These are phyloP conservation scores for Syzygium aqueum DNA, from an alignment of 345 rosid species.

Conservation along the genomic window DNA sequence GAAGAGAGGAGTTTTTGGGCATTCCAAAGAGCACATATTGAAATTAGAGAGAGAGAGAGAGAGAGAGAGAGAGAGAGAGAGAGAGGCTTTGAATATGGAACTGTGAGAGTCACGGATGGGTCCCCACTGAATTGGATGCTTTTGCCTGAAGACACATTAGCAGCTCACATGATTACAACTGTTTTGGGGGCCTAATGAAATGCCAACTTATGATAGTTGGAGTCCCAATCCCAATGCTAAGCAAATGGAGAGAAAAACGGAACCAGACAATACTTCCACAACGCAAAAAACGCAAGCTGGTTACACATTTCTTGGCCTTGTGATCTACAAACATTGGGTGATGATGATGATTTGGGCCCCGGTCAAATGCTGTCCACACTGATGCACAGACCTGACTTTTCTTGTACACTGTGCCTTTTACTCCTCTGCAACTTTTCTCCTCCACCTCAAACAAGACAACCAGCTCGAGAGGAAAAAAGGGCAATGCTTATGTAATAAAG, in stretches of 20 bases:
- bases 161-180: conserved; percentile 6
- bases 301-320: not conserved
- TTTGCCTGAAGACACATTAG: not conserved
- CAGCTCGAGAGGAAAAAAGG: not conserved
- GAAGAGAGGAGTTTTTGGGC: not conserved
- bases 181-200: not conserved
- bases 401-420: not conserved
- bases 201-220: not conserved
- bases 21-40: not conserved
- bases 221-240: conserved; percentile 10
- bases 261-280: not conserved
- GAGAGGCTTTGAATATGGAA: not conserved
- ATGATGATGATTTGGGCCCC: not conserved
- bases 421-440: not conserved
- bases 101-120: not conserved
- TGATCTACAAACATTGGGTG: not conserved
- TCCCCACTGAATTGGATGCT: conserved; percentile 8
- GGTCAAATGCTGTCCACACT: not conserved
- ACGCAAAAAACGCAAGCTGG: not conserved
- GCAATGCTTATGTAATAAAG: not conserved
- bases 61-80: not conserved
- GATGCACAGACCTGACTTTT: not conserved
- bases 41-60: not conserved
- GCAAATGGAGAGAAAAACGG: not conserved
- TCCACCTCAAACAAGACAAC: not conserved